phyloP scores from a whole-genome alignment of 257 asterid species.

The Ocimum tenuiflorum region DNA sequence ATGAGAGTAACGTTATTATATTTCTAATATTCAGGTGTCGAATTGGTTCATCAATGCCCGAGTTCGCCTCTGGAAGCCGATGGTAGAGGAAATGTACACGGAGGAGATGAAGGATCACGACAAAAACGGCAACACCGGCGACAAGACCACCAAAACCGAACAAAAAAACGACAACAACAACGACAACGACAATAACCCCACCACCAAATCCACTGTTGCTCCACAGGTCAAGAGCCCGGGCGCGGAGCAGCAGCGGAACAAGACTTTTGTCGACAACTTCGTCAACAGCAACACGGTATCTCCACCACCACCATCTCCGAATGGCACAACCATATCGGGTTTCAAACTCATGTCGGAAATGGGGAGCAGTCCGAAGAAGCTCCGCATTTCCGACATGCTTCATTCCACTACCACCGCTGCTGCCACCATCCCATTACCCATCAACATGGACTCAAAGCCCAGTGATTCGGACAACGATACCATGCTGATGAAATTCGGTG shows the following conservation, averaged over 20 bases:
- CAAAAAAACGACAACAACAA: slow-evolving; percentile 45
- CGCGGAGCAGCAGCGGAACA: slow-evolving; percentile 27
- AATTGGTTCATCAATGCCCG: slow-evolving; percentile 98
- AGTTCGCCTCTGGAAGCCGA: slow-evolving; percentile 97
- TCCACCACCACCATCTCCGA: slow-evolving; percentile 39
- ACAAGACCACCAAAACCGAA: too few species aligned
- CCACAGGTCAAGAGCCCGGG: slow-evolving; percentile 27
- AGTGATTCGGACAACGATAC: slow-evolving; percentile 29
- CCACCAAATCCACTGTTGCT: slow-evolving; percentile 35
- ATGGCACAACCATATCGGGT: slow-evolving; percentile 32
- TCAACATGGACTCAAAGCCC: slow-evolving; percentile 42
- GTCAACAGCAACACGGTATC: slow-evolving; percentile 18
- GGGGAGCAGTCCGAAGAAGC: slow-evolving; percentile 77
- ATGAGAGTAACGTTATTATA: too few species aligned
- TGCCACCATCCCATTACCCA: slow-evolving; percentile 28
- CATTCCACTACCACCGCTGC: slow-evolving; percentile 21
- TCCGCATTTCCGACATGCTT: slow-evolving; percentile 41
- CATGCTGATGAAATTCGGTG: slow-evolving; percentile 43
- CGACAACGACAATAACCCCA: slow-evolving; percentile 42
- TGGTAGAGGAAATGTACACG: slow-evolving; percentile 97
- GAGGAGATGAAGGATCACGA: slow-evolving; percentile 86
- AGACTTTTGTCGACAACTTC: neutral
- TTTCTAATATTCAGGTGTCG: slow-evolving; percentile 68
- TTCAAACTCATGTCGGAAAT: slow-evolving; percentile 65
- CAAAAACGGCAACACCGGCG: slow-evolving; percentile 38